Percentiles rank a stretch among this genome's conserved stretches.
These are phyloP conservation scores for Amanita pallidorosea DNA, from an alignment of 768 basidiomycete genomes.

Conservation along the genomic window DNA sequence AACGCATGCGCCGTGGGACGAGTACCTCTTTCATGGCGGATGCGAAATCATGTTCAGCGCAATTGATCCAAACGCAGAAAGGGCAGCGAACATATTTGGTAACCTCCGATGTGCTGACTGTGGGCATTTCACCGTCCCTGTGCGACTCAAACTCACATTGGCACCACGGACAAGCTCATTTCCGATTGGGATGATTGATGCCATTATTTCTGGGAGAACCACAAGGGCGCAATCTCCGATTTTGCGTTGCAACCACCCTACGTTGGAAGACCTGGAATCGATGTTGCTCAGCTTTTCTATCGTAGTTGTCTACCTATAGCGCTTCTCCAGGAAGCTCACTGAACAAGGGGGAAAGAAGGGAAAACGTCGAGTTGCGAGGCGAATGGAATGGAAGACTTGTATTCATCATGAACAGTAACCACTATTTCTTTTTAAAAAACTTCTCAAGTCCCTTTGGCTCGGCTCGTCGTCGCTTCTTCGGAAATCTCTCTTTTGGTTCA, in stretches of 20 bases:
- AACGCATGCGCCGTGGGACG: conserved; percentile 45
- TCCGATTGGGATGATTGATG: too few relatives aligned
- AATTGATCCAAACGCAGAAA: conserved; percentile 41
- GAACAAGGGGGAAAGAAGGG: neutral
- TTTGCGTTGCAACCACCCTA: too few relatives aligned
- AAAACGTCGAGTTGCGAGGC: neutral
- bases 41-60: conserved; percentile 33
- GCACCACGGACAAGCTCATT: too few relatives aligned
- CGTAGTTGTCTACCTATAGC: neutral
- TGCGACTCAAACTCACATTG: too few relatives aligned
- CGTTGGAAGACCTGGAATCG: neutral
- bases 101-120: conserved; percentile 21
- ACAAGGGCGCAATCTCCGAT: neutral
- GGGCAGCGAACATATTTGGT: too few relatives aligned
- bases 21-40: conserved; percentile 18
- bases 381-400: neutral
- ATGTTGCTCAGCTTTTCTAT: neutral
- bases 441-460: conserved; percentile 26
- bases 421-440: conserved; percentile 25
- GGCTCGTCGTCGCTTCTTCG: conserved; percentile 19
- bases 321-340: neutral
- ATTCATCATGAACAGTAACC: neutral
- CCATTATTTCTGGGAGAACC: neutral
- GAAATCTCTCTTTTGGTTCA: conserved; percentile 2
- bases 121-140: too few relatives aligned